These are phyloP conservation scores for Balansia obtecta DNA, from an alignment of 2,329 filamentous ascomycete genomes.

Conservation along the genomic window DNA sequence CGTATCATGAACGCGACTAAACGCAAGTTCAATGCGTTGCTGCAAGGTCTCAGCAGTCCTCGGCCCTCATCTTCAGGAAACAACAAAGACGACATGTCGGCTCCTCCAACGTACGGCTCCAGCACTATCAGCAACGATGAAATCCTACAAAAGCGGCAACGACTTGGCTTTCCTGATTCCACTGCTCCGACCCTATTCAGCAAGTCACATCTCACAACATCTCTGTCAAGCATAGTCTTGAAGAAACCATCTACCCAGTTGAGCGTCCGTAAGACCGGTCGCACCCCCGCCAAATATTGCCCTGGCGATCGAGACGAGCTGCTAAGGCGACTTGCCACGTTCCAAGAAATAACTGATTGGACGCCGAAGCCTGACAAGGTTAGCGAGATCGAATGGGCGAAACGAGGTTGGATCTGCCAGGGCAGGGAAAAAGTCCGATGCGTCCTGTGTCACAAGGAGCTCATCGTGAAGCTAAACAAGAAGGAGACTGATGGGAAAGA, in stretches of 20 bases:
- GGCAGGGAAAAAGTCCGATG: slow-evolving; percentile 77
- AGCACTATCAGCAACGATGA: slow-evolving; percentile 21
- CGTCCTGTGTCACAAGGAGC: slow-evolving; percentile 69
- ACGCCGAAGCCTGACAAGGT: slow-evolving; percentile 80
- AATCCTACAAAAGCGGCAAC: slow-evolving; percentile 39
- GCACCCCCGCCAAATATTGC: slow-evolving; percentile 55
- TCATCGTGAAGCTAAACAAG: slow-evolving; percentile 66
- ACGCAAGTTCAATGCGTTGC: slow-evolving; percentile 66
- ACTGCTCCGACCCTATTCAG: slow-evolving; percentile 19
- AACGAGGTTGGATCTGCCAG: slow-evolving; percentile 79
- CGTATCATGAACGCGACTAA: slow-evolving; percentile 61
- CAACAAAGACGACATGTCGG: slow-evolving; percentile 12
- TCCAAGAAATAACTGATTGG: slow-evolving; percentile 86
- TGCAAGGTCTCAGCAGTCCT: slow-evolving; percentile 50
- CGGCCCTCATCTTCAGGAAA: slow-evolving; percentile 8
- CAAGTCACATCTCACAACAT: slow-evolving; percentile 11
- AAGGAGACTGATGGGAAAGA: slow-evolving; percentile 45
- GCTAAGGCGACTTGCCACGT: slow-evolving; percentile 69
- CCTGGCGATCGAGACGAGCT: slow-evolving; percentile 79
- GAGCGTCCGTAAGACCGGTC: slow-evolving; percentile 10
- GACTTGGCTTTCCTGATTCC: slow-evolving; percentile 31
- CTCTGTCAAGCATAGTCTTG: slow-evolving; percentile 7
- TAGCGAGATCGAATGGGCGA: slow-evolving; percentile 89
- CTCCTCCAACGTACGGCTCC: slow-evolving; percentile 7
- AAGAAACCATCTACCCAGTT: slow-evolving; percentile 3